Evolutionary conservation across 2,329 filamentous ascomycete genomes (phyloP).

Genomic region (Amylocarpus encephaloides): DNA sequence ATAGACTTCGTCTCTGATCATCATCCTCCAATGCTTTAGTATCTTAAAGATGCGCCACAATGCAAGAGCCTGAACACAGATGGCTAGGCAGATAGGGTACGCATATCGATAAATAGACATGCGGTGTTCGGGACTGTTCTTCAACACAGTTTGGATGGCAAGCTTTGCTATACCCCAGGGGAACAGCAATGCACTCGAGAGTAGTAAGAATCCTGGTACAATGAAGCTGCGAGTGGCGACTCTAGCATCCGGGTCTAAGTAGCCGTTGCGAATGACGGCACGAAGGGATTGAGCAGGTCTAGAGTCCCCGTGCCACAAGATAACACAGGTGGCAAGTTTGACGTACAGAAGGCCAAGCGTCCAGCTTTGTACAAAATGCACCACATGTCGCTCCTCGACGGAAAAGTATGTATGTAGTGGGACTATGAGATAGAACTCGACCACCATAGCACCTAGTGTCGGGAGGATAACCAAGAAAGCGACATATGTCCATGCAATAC

Average conservation of each 20-base stretch:
- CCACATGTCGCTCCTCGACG: constrained; percentile 51
- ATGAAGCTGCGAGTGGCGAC: constrained; percentile 82
- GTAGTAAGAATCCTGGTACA: constrained; percentile 63
- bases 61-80: constrained; percentile 39
- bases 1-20: constrained; percentile 91
- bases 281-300: constrained; percentile 69
- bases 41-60: constrained; percentile 51
- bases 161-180: constrained; percentile 56
- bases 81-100: constrained; percentile 55
- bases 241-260: constrained; percentile 68
- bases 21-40: constrained; percentile 68
- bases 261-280: constrained; percentile 67
- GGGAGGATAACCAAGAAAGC: constrained; percentile 76
- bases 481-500: constrained; percentile 67
- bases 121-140: constrained; percentile 22
- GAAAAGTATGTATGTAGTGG: constrained; percentile 48
- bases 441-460: constrained; percentile 67
- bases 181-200: constrained; percentile 52
- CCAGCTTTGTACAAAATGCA: constrained; percentile 90
- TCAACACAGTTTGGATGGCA: constrained; percentile 37
- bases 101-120: constrained; percentile 53
- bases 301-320: constrained; percentile 61
- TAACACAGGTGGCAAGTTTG: constrained; percentile 66
- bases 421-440: constrained; percentile 84
- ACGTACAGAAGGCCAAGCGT: constrained; percentile 87